A percentile compares a stretch with the other conserved stretches of the same genome.
Conservation (phyloP, 148 eudicot species). For the Chenopodium formosanum region DNA sequence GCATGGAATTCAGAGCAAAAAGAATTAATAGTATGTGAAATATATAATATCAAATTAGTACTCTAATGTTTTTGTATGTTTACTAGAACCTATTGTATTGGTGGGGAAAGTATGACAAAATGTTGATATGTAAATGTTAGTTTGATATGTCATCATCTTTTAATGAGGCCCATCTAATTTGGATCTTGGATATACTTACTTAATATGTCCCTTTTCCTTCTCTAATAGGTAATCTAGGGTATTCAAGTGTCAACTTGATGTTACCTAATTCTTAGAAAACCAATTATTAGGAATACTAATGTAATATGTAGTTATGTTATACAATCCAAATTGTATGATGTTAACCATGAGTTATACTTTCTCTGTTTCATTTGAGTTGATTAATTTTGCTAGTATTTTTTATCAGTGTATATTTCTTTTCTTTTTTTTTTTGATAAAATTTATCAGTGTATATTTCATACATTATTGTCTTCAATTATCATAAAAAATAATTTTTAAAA, state of each 20-base stretch:
- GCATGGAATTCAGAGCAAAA: slow-evolving; percentile 21
- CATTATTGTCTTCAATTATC: too few relatives aligned
- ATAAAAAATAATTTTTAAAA: too few relatives aligned
- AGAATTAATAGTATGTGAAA: slow-evolving; percentile 1
- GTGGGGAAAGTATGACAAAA: not conserved
- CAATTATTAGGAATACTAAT: too few relatives aligned
- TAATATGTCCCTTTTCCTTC: not conserved
- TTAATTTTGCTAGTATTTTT: too few relatives aligned
- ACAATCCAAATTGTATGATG: too few relatives aligned
- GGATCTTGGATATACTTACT: not conserved
- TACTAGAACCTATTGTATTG: not conserved
- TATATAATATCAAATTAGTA: not conserved
- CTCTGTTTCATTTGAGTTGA: too few relatives aligned
- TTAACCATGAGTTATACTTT: too few relatives aligned
- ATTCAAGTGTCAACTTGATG: not conserved
- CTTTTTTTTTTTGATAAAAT: too few relatives aligned
- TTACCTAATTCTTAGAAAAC: not conserved
- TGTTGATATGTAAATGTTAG: not conserved
- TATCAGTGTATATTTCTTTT: too few relatives aligned
- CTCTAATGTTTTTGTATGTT: not conserved
- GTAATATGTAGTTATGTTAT: too few relatives aligned
- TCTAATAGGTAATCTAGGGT: not conserved
- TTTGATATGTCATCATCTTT: not conserved
- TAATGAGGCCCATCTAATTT: not conserved
- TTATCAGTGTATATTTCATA: too few relatives aligned